Conservation (phyloP, 2,329 filamentous ascomycete genomes). For the Verticillium isaacii region DNA sequence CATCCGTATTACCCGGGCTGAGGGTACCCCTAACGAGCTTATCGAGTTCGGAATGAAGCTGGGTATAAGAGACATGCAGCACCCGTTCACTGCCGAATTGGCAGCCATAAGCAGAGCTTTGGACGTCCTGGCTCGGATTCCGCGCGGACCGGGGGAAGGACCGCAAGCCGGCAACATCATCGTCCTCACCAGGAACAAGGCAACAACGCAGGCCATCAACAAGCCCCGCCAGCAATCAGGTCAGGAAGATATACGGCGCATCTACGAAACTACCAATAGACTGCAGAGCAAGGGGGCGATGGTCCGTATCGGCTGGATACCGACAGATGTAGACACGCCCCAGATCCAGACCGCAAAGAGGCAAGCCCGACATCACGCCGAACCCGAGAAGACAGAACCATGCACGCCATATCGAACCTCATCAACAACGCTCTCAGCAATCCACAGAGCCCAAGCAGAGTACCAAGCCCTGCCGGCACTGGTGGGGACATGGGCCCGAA, state of each 20-base stretch:
- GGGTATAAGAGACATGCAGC: neutral
- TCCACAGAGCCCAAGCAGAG: neutral
- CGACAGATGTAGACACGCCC: neutral
- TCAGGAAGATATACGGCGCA: neutral
- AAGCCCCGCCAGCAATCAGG: neutral
- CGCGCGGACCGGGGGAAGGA: neutral
- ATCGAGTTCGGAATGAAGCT: neutral
- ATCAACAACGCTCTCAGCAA: neutral
- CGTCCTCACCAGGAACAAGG: neutral
- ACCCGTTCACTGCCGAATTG: conserved; percentile 8
- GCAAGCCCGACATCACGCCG: neutral
- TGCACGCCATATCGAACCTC: neutral
- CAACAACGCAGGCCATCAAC: neutral
- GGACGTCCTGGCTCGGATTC: neutral
- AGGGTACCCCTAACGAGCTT: neutral
- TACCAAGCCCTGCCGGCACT: conserved; percentile 7
- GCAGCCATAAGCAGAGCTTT: neutral
- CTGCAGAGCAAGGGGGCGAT: neutral
- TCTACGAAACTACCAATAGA: neutral
- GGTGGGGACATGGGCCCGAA: conserved; percentile 11
- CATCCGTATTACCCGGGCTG: neutral
- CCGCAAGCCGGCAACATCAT: neutral
- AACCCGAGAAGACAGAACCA: neutral
- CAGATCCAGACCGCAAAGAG: neutral
- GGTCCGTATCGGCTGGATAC: neutral